Evolutionary conservation across 176 grass and related monocot species (phyloP), one percentile per base, ranked within the genome.

Genomic region (bread wheat (Triticum aestivum)): DNA sequence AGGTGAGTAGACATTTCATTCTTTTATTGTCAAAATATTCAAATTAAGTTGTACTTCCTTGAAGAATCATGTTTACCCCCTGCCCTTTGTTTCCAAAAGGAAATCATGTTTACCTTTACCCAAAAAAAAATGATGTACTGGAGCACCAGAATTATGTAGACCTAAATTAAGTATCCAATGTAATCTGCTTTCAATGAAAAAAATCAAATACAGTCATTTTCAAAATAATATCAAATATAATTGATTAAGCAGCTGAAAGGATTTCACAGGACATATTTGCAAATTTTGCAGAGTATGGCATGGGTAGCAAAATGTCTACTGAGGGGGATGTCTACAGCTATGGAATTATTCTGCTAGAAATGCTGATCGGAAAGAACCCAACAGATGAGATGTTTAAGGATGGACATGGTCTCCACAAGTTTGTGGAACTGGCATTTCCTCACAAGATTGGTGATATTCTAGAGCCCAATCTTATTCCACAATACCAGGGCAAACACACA

Each of bases 311-410:
- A 66, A 82, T 87, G 21, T 87, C 86, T 10, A 39, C 3, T n/a
- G 86, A 75, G 14, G 86, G 78, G 1, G 86, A 87, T 11, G 23
- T 87, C 17, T 82, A 82, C 24, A 82, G 86, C 69, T 87, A 65
- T n/a, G 86, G 86, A n/a, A 70, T 82, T 54, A 70, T 82, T 70
- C 65, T 82, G 33, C 44, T 87, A 45, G 75, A 83, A 12, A 83
- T 77, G 24, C 14, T 67, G 12, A 89, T 64, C 0, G 82, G 82
- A 1, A 86, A 54, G 14, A 17, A 10, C 18, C 77, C 87, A 12
- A 85, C 59, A 5, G 65, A 75, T 27, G 45, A 81, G 3, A 33
- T 66, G 1, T 74, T 89, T 44, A 23, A 44, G 6, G 34, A 75
- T 35, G 77, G 69, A 17, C 9, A 18, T 35, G 3, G 65, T 35